phyloP scores from a whole-genome alignment of 208 protist species.

The Leishmania major region DNA sequence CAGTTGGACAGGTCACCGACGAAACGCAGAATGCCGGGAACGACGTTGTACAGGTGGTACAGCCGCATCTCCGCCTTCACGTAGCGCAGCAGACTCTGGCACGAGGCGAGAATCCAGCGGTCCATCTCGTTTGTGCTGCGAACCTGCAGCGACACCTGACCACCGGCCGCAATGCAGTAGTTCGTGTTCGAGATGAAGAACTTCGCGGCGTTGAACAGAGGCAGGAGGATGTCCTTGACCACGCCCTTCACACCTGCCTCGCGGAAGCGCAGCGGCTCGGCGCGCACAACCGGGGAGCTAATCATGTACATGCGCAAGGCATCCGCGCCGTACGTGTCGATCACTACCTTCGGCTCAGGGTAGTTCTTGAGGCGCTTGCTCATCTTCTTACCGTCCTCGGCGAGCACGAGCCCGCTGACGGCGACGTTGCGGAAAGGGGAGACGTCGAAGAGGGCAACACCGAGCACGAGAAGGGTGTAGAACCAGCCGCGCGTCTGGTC shows the following conservation, averaged over 20 bases:
- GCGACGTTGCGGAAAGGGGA: slow-evolving; percentile 99
- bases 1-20: slow-evolving; percentile 99
- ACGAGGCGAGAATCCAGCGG: slow-evolving; percentile 98
- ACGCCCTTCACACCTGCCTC: slow-evolving; percentile 95
- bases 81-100: slow-evolving; percentile 93
- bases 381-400: slow-evolving; percentile 99
- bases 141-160: slow-evolving; percentile 54
- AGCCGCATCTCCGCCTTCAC: slow-evolving; percentile 96
- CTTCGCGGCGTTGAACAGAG: slow-evolving; percentile 98
- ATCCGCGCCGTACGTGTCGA: slow-evolving; percentile 98
- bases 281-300: slow-evolving; percentile 99
- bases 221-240: slow-evolving; percentile 98
- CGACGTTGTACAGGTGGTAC: slow-evolving; percentile 99
- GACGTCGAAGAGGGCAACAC: slow-evolving; percentile 98
- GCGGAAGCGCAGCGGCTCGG: slow-evolving; percentile 96
- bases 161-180: slow-evolving; percentile 58
- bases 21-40: slow-evolving; percentile 97
- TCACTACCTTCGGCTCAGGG: slow-evolving; percentile 96
- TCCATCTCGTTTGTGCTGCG: slow-evolving; percentile 97
- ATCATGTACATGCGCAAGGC: slow-evolving; percentile 99
- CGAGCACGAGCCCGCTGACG: slow-evolving; percentile 99
- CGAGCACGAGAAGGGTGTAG: slow-evolving; percentile 99
- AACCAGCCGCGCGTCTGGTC: slow-evolving; percentile 99
- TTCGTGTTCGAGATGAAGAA: slow-evolving; percentile 98
- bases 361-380: slow-evolving; percentile 99